Conservation (phyloP, 2,329 filamentous ascomycete species). For the Diaporthe citrichinensis region DNA sequence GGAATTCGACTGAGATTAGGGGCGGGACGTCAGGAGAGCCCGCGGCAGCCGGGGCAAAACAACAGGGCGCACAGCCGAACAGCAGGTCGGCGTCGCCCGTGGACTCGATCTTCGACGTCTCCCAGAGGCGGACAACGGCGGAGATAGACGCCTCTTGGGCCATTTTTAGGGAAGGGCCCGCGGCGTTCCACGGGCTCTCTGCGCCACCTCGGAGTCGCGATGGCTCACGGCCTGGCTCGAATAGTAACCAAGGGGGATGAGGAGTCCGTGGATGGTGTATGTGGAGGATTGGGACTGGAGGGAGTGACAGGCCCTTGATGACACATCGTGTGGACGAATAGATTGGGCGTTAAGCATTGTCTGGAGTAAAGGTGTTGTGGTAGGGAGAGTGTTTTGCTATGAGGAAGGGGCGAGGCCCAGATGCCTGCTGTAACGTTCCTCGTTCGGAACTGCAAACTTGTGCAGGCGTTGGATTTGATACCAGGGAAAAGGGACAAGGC, state of each 20-base stretch:
- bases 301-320: neutral
- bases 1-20: neutral
- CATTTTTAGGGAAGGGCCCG: slow-evolving; percentile 2
- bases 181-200: slow-evolving; percentile 30
- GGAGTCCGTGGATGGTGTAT: neutral
- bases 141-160: slow-evolving; percentile 25
- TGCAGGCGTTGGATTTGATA: slow-evolving; percentile 4
- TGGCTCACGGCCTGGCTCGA: slow-evolving; percentile 30
- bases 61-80: neutral
- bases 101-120: slow-evolving; percentile 33
- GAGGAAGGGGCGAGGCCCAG: neutral
- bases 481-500: neutral
- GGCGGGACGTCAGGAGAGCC: neutral
- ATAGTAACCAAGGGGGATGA: slow-evolving; percentile 12
- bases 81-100: slow-evolving; percentile 12
- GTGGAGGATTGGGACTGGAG: neutral
- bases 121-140: slow-evolving; percentile 4
- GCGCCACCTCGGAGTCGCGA: slow-evolving; percentile 30
- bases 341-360: neutral
- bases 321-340: neutral
- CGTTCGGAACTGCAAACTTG: neutral
- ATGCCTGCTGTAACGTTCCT: neutral
- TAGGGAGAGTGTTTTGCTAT: neutral
- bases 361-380: slow-evolving; percentile 7
- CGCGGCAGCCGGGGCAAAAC: neutral